Base-by-base conservation (phyloP, 2,329 filamentous ascomycete species). In the Thermothelomyces thermophilus region DNA sequence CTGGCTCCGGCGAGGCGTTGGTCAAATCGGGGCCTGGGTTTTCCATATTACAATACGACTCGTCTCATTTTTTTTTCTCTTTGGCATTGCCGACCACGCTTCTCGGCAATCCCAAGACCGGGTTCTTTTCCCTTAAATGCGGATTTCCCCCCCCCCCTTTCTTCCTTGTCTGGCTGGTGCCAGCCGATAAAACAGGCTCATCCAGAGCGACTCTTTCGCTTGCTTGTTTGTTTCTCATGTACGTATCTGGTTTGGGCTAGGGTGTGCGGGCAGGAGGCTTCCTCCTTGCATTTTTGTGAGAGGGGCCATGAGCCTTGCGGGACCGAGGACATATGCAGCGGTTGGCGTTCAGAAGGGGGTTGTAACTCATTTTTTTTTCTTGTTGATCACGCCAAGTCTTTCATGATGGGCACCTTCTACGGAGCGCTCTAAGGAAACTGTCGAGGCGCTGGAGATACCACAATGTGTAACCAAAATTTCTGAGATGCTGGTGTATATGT, bases 81-180 rank as follows among this genome's bases (percentile, higher is more conserved):
- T 31, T 40, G 40, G 7, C n/a, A n/a, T n/a, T n/a, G n/a, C 17
- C 26, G 35, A 46, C 20, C 20, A n/a, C 30, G 19, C 28, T 26
- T 8, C 13, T 35, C 35, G 22, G 33, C 33, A 28, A 20, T 20
- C 16, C 33, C 19, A 39, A 30, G 20, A 20, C 30, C 31, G n/a
- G 34, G 44, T 20, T 28, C 11, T 20, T 54, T 41, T 46, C 34
- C 28, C 52, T 46, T n/a, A n/a, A 50, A 54, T 40, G 51, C 43
- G 47, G 37, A 10, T 37, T 45, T 46, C n/a, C n/a, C n/a, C n/a
- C n/a, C n/a, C n/a, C n/a, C n/a, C n/a, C n/a, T n/a, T 46, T 19
- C 10, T 49, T 33, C 48, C 31, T 34, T 49, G 16, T 46, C n/a
- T 47, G 46, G 44, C 48, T 33, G 52, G 50, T 49, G 51, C 51